A percentile compares a stretch with the other conserved stretches of the same genome.
phyloP scores from a whole-genome alignment of 2,329 filamentous ascomycete genomes.

The Alternaria atra region DNA sequence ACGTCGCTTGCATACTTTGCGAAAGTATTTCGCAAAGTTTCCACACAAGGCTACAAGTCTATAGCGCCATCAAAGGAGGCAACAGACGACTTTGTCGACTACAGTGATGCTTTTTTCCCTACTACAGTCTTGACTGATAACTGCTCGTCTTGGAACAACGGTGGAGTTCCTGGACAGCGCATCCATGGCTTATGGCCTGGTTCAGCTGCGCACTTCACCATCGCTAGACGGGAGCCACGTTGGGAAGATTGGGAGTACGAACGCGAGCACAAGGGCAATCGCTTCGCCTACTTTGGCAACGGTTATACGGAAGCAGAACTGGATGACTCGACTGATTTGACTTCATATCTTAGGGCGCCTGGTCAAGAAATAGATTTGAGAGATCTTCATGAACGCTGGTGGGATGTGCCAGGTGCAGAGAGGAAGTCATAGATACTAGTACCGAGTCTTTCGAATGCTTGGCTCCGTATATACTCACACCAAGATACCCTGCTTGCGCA shows the following conservation, averaged over 20 bases:
- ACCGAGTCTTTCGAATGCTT: background rate
- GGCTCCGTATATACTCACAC: background rate
- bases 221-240: constrained; percentile 64
- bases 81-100: constrained; percentile 70
- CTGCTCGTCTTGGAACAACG: constrained; percentile 78
- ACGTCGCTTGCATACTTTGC: constrained; percentile 71
- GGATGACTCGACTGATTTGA: constrained; percentile 66
- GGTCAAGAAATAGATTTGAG: constrained; percentile 65
- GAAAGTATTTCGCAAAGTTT: constrained; percentile 72
- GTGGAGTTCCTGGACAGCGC: constrained; percentile 64
- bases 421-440: constrained; percentile 20
- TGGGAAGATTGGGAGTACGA: constrained; percentile 69
- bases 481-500: background rate
- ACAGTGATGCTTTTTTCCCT: constrained; percentile 61
- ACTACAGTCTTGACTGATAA: constrained; percentile 66
- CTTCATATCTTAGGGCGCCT: constrained; percentile 67
- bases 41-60: constrained; percentile 70
- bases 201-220: constrained; percentile 69
- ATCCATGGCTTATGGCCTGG: constrained; percentile 77
- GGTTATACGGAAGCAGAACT: constrained; percentile 70
- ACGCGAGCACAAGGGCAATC: constrained; percentile 57
- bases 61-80: constrained; percentile 67
- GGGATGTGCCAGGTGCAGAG: constrained; percentile 39
- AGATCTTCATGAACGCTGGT: constrained; percentile 75
- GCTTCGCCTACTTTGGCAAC: constrained; percentile 73